These are phyloP conservation scores for Spergularia azorica DNA, from an alignment of 179 eudicot species.

Conservation along the genomic window DNA sequence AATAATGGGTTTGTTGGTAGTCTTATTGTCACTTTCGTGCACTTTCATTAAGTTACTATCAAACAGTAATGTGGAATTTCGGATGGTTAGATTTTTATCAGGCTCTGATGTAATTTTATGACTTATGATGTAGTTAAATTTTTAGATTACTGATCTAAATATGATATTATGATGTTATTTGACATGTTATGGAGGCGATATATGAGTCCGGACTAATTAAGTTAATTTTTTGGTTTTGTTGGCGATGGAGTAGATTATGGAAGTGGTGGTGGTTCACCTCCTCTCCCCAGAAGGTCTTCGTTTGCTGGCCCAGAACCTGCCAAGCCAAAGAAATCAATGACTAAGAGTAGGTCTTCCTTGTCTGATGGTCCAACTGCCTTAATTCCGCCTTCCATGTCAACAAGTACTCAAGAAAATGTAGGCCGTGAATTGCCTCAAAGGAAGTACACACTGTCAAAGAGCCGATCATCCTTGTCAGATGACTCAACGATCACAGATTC, in stretches of 20 bases:
- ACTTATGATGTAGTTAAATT: not conserved
- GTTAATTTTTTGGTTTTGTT: conserved; percentile 8
- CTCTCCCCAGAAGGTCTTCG: conserved; percentile 40
- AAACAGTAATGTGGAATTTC: not conserved
- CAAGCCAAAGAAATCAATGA: conserved; percentile 46
- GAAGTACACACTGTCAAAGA: conserved; percentile 29
- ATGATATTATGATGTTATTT: not conserved
- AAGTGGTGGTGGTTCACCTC: conserved; percentile 40
- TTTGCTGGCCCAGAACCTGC: conserved; percentile 39
- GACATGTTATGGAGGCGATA: conserved; percentile 4
- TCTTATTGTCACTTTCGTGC: not conserved
- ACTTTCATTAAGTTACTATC: conserved; percentile 8
- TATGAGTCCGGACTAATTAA: conserved; percentile 21
- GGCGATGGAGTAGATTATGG: conserved; percentile 39
- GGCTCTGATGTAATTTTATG: not conserved
- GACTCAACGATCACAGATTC: conserved; percentile 39
- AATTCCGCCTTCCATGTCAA: conserved; percentile 22
- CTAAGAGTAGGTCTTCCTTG: conserved; percentile 42
- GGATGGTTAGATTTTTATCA: not conserved
- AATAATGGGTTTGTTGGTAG: not conserved
- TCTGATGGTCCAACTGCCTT: conserved; percentile 31
- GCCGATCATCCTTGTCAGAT: conserved; percentile 37
- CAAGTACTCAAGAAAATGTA: conserved; percentile 13
- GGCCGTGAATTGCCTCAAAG: conserved; percentile 28
- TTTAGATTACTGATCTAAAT: not conserved